phyloP scores from a whole-genome alignment of 1,284 basidiomycete genomes.

The Ceraceosorus guamensis region DNA sequence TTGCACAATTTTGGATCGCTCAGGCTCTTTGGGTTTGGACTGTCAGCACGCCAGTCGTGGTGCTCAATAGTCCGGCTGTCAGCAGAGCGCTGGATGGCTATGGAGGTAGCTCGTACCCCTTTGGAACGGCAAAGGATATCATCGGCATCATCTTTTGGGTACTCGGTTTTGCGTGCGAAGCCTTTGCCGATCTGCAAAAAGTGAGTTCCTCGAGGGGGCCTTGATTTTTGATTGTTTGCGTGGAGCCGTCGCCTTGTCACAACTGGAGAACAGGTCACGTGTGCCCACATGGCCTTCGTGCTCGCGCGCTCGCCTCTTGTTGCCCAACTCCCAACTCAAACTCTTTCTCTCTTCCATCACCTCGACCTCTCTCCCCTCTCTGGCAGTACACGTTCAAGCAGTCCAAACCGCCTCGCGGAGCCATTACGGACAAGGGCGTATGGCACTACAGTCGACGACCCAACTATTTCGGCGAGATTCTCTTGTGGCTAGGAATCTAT shows the following conservation, averaged over 20 bases:
- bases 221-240: too few relatives aligned
- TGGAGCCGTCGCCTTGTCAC: too few relatives aligned
- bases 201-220: too few relatives aligned
- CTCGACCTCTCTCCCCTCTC: too few relatives aligned
- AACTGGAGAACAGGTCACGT: too few relatives aligned
- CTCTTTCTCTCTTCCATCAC: too few relatives aligned
- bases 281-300: too few relatives aligned
- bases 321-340: too few relatives aligned
- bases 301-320: too few relatives aligned
- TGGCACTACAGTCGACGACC: conserved; percentile 54
- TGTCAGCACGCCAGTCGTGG: conserved; percentile 26
- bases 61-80: conserved; percentile 36
- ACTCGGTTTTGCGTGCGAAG: conserved; percentile 60
- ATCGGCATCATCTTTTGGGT: conserved; percentile 63
- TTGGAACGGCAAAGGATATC: conserved; percentile 55
- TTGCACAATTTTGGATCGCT: conserved; percentile 27
- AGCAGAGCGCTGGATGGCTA: conserved; percentile 6
- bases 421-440: conserved; percentile 30
- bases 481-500: conserved; percentile 41
- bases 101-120: conserved; percentile 20
- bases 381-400: conserved; percentile 28
- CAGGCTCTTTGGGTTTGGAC: conserved; percentile 41
- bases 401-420: conserved; percentile 27
- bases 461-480: conserved; percentile 68
- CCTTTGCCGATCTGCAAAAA: conserved; percentile 61